Evolutionary conservation across 225 moss, liverwort and hornwort species (phyloP).

Genomic region (Pseudisothecium myosuroides): DNA sequence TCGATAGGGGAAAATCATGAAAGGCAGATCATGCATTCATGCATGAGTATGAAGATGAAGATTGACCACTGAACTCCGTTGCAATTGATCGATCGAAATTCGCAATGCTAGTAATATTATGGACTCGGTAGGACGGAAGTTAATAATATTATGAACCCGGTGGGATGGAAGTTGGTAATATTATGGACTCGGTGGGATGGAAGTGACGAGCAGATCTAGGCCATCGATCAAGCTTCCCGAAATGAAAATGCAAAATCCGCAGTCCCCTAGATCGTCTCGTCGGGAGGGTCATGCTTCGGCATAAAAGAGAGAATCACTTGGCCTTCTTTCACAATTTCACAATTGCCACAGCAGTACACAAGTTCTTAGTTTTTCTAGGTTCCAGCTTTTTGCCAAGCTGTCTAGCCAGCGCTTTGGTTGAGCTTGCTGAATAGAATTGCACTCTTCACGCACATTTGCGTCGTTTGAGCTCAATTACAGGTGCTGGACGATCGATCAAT

Average conservation of each 20-base stretch:
- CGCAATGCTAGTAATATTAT: background rate
- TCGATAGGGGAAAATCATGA: background rate
- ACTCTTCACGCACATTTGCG: background rate
- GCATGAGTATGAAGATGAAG: background rate
- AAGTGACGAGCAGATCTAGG: background rate
- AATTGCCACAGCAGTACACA: background rate
- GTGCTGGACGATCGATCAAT: too few species aligned
- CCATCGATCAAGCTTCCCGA: background rate
- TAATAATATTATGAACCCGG: too few species aligned
- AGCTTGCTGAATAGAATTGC: background rate
- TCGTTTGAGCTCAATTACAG: background rate
- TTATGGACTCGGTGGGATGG: too few species aligned
- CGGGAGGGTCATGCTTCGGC: background rate
- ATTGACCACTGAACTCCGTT: too few species aligned
- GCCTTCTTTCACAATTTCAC: background rate
- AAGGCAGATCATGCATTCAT: background rate
- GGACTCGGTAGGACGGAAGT: background rate
- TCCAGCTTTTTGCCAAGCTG: background rate
- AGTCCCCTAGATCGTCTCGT: background rate
- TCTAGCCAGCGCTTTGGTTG: background rate
- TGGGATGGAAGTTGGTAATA: too few species aligned
- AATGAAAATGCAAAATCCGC: background rate
- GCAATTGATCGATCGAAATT: background rate
- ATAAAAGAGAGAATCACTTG: background rate
- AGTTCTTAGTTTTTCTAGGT: background rate